Conservation (phyloP, 2,329 filamentous ascomycete genomes). For the Xylaria sp. region DNA sequence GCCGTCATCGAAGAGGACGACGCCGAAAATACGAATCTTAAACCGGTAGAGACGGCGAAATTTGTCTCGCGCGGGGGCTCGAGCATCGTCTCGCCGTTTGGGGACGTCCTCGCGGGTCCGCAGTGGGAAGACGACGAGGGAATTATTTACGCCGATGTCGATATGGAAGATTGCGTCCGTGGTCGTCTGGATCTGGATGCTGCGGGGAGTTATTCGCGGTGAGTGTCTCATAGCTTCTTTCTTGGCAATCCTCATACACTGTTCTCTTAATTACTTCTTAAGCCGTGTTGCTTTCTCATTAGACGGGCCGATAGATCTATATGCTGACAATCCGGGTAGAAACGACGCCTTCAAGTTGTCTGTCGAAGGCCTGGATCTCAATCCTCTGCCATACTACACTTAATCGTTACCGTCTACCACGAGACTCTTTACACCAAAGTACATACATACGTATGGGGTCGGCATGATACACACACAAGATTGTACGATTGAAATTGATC, state of each 20-base stretch:
- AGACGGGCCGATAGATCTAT: not conserved
- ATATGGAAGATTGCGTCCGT: slow-evolving; percentile 87
- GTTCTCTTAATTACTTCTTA: not conserved
- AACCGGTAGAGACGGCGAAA: slow-evolving; percentile 27
- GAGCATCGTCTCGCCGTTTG: slow-evolving; percentile 81
- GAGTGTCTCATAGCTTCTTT: slow-evolving; percentile 49
- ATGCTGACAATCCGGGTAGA: slow-evolving; percentile 47
- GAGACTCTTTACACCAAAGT: not conserved
- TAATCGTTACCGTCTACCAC: not conserved
- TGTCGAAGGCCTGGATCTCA: slow-evolving; percentile 68
- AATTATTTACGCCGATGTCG: slow-evolving; percentile 77
- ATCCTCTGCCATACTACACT: slow-evolving; percentile 63
- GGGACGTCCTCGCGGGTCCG: slow-evolving; percentile 82
- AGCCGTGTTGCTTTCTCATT: not conserved
- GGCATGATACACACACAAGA: not conserved
- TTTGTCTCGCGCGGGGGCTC: slow-evolving; percentile 82
- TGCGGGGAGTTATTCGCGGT: slow-evolving; percentile 85
- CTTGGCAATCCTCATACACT: too few relatives aligned
- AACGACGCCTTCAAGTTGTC: slow-evolving; percentile 72
- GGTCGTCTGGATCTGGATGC: slow-evolving; percentile 86
- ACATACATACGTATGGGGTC: not conserved
- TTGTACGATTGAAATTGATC: not conserved
- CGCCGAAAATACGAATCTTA: slow-evolving; percentile 36
- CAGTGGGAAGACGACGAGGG: slow-evolving; percentile 82
- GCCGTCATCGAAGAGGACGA: slow-evolving; percentile 42